Evolutionary conservation across 768 basidiomycete genomes (phyloP).

Genomic region (Lactifluus hygrophoroides): DNA sequence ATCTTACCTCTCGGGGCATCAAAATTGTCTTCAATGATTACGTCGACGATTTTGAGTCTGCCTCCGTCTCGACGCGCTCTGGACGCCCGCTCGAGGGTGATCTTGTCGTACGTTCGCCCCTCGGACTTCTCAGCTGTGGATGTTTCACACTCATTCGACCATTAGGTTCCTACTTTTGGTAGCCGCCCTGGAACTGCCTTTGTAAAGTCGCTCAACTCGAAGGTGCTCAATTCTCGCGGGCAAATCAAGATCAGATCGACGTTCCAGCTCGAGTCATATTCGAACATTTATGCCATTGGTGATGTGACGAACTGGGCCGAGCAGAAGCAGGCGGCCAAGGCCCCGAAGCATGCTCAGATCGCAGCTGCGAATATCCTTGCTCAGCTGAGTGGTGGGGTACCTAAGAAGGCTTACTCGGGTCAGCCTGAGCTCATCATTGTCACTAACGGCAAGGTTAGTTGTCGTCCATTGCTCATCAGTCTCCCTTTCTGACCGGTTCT

Average conservation of each 20-base stretch:
- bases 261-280: conserved; percentile 43
- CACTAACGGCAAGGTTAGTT: conserved; percentile 18
- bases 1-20: conserved; percentile 38
- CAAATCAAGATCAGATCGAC: conserved; percentile 47
- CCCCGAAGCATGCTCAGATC: conserved; percentile 34
- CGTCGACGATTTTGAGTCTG: conserved; percentile 32
- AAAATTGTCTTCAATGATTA: conserved; percentile 44
- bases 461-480: neutral
- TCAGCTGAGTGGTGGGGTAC: conserved; percentile 32
- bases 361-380: conserved; percentile 42
- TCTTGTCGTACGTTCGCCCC: conserved; percentile 42
- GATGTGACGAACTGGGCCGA: conserved; percentile 58
- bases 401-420: conserved; percentile 39
- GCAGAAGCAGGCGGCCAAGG: conserved; percentile 54
- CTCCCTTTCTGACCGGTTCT: neutral
- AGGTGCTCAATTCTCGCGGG: conserved; percentile 30
- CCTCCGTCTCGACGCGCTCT: conserved; percentile 40
- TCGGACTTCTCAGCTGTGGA: too few relatives aligned
- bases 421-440: conserved; percentile 43
- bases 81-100: conserved; percentile 46
- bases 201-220: conserved; percentile 37
- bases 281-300: conserved; percentile 55
- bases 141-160: neutral
- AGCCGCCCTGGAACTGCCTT: conserved; percentile 46
- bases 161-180: conserved; percentile 28